A percentile compares a stretch with the other conserved stretches of the same genome.
Evolutionary conservation across 2,329 filamentous ascomycete species (phyloP).

Genomic region (Neofusicoccum laricinum): DNA sequence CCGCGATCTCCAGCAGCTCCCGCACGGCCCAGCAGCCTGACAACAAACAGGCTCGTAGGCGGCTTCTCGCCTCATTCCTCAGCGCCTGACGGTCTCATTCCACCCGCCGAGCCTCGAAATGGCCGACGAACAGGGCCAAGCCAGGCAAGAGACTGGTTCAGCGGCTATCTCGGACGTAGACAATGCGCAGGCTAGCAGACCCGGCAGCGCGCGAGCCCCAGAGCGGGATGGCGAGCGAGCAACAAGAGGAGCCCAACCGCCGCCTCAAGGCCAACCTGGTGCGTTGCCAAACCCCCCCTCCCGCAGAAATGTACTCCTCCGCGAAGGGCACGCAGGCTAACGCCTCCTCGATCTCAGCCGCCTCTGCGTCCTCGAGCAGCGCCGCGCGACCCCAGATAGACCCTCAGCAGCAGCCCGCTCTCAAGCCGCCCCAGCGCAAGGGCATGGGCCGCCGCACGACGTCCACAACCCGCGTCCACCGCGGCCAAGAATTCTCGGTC

Average conservation of each 20-base stretch:
- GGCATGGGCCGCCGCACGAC: conserved; percentile 70
- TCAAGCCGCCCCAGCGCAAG: conserved; percentile 62
- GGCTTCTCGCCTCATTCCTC: conserved; percentile 4
- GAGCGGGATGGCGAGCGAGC: not conserved
- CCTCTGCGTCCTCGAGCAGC: not conserved
- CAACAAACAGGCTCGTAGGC: conserved; percentile 7
- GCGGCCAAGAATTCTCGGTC: conserved; percentile 83
- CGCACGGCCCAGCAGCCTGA: conserved; percentile 5
- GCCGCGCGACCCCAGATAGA: not conserved
- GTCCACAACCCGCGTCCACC: conserved; percentile 70
- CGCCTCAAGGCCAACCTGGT: not conserved
- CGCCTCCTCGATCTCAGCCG: not conserved
- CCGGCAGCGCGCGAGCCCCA: conserved; percentile 6
- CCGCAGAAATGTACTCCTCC: not conserved
- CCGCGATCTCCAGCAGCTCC: conserved; percentile 10
- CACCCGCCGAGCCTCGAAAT: conserved; percentile 2
- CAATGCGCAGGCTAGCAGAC: not conserved
- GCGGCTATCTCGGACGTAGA: not conserved
- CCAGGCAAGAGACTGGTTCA: not conserved
- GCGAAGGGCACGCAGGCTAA: conserved; percentile 6
- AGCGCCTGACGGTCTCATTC: conserved; percentile 7
- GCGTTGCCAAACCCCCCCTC: not conserved
- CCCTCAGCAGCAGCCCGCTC: not conserved
- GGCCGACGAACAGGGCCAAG: not conserved
- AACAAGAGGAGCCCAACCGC: conserved; percentile 6